These are phyloP conservation scores for Kurtzmaniella cleridarum DNA, from an alignment of 805 yeast genomes.

Conservation along the genomic window DNA sequence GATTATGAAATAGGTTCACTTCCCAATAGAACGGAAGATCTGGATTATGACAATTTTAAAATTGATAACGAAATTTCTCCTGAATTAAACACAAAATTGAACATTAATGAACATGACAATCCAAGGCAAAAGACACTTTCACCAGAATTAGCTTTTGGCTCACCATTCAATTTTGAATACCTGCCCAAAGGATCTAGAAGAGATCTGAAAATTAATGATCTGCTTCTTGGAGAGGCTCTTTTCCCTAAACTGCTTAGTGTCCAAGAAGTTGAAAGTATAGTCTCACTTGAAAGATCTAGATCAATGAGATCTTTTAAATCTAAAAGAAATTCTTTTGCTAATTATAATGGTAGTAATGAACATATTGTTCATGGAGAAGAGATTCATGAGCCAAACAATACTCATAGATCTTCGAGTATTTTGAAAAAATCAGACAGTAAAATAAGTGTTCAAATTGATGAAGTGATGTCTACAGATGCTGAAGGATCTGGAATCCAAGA, in stretches of 20 bases:
- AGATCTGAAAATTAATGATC: slow-evolving; percentile 11
- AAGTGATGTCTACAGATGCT: not conserved
- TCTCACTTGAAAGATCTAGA: slow-evolving; percentile 61
- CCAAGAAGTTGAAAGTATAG: slow-evolving; percentile 70
- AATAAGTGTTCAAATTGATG: slow-evolving; percentile 10
- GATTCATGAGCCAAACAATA: slow-evolving; percentile 9
- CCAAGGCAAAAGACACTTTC: slow-evolving; percentile 4
- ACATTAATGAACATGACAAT: slow-evolving; percentile 1
- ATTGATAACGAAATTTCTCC: slow-evolving; percentile 26
- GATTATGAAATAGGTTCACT: slow-evolving; percentile 6
- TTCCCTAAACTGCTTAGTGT: slow-evolving; percentile 67
- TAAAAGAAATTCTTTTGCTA: slow-evolving; percentile 33
- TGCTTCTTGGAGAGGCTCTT: slow-evolving; percentile 44
- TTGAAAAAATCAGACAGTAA: slow-evolving; percentile 29
- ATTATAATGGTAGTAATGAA: slow-evolving; percentile 38
- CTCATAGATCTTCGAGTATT: slow-evolving; percentile 30
- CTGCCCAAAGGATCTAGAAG: slow-evolving; percentile 3
- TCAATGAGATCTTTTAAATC: slow-evolving; percentile 48
- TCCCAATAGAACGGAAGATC: slow-evolving; percentile 3
- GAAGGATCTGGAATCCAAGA: no score
- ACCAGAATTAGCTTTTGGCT: slow-evolving; percentile 18
- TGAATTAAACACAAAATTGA: slow-evolving; percentile 15
- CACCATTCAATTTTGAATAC: slow-evolving; percentile 25
- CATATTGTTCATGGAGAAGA: slow-evolving; percentile 23
- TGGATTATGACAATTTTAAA: slow-evolving; percentile 12